These are phyloP conservation scores for Talaromyces sp. DNA, from an alignment of 2,329 filamentous ascomycete genomes.

Conservation along the genomic window DNA sequence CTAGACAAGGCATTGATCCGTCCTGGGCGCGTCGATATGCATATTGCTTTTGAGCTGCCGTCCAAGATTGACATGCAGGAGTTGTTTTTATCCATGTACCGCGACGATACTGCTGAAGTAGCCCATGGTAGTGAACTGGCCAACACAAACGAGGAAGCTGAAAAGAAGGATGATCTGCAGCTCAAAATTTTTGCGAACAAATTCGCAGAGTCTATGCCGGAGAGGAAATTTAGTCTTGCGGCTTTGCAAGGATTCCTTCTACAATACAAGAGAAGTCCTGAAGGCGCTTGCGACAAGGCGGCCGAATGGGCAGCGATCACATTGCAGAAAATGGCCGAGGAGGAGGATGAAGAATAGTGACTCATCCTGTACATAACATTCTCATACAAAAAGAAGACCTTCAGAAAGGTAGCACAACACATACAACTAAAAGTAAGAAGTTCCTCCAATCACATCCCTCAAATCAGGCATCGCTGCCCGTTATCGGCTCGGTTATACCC, in stretches of 20 bases:
- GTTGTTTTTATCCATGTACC: constrained; percentile 31
- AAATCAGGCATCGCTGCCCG: neutral
- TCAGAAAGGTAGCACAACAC: too few relatives aligned
- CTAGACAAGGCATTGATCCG: constrained; percentile 70
- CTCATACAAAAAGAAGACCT: too few relatives aligned
- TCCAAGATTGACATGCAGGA: constrained; percentile 26
- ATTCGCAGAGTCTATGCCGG: constrained; percentile 55
- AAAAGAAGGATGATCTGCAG: constrained; percentile 30
- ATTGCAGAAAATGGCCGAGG: constrained; percentile 11
- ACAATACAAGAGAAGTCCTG: constrained; percentile 59
- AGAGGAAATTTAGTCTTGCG: constrained; percentile 55
- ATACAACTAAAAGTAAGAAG: too few relatives aligned
- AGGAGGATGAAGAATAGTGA: constrained; percentile 13
- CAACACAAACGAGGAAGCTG: constrained; percentile 31
- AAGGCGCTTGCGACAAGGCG: constrained; percentile 52
- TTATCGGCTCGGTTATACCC: constrained; percentile 3
- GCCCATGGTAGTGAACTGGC: neutral
- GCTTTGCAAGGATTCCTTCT: constrained; percentile 64
- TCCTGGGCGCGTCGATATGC: constrained; percentile 68
- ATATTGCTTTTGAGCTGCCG: constrained; percentile 54
- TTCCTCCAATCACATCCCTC: too few relatives aligned
- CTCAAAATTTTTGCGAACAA: constrained; percentile 31
- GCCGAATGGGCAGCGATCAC: constrained; percentile 21
- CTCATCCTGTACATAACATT: neutral
- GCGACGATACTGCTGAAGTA: constrained; percentile 24